phyloP scores from a whole-genome alignment of 805 yeast genomes.

The Osmozyma mogii region DNA sequence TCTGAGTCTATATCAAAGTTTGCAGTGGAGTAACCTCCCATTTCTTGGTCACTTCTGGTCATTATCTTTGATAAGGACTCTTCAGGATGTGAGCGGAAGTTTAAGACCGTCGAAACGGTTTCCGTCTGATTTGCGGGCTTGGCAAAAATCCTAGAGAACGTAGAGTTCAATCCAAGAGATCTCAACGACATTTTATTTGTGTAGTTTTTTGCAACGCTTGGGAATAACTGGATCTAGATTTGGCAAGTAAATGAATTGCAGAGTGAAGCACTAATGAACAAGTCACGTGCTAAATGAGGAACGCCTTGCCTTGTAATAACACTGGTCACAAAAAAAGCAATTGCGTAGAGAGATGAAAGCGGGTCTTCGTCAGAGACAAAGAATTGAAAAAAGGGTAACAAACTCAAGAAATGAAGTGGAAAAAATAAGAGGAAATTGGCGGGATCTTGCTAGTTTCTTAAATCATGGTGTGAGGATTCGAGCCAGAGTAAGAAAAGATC shows the following conservation, averaged over 20 bases:
- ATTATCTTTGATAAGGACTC: conserved; percentile 39
- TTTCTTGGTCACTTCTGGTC: conserved; percentile 62
- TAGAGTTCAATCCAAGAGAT: conserved; percentile 31
- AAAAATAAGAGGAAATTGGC: too few species aligned
- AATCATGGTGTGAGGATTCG: too few species aligned
- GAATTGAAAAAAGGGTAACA: too few species aligned
- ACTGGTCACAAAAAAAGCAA: too few species aligned
- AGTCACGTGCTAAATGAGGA: neutral
- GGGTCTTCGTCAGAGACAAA: too few species aligned
- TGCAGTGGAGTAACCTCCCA: conserved; percentile 74
- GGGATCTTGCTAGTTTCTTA: too few species aligned
- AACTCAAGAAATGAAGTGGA: too few species aligned
- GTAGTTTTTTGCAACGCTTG: neutral
- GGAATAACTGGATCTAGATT: neutral
- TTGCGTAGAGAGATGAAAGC: too few species aligned
- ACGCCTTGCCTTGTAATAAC: too few species aligned
- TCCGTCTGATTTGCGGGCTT: conserved; percentile 21
- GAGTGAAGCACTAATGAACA: neutral
- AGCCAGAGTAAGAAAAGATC: too few species aligned
- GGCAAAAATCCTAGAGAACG: conserved; percentile 28
- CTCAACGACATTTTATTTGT: conserved; percentile 28
- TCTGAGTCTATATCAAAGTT: conserved; percentile 35
- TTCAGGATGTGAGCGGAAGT: conserved; percentile 47
- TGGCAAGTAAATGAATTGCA: neutral
- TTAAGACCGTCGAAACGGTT: conserved; percentile 39